Percentiles rank a stretch among this genome's conserved stretches.
phyloP scores from a whole-genome alignment of 805 yeast genomes.

The Candida michaelii region DNA sequence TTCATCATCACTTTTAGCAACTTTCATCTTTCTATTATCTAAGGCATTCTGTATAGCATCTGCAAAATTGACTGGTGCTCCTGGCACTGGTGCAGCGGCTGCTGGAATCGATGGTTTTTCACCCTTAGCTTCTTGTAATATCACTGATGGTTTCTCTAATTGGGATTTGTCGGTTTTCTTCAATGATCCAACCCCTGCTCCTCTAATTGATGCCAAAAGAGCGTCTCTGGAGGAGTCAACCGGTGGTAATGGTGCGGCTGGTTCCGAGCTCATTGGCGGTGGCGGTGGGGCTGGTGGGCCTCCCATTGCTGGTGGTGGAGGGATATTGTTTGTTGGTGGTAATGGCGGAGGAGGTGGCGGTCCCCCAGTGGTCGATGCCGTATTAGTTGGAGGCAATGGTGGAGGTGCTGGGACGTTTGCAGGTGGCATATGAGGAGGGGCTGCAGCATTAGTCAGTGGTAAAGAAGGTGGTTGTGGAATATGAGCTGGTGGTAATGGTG shows the following conservation, averaged over 20 bases:
- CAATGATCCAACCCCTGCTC: slow-evolving; percentile 69
- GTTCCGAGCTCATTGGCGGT: slow-evolving; percentile 30
- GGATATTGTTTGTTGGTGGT: slow-evolving; percentile 17
- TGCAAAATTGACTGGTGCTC: slow-evolving; percentile 67
- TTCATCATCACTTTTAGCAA: slow-evolving; percentile 78
- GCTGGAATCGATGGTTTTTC: slow-evolving; percentile 27
- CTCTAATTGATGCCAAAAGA: slow-evolving; percentile 79
- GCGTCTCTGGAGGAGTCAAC: slow-evolving; percentile 71
- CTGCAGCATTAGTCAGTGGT: too few relatives aligned
- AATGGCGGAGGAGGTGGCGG: slow-evolving; percentile 15
- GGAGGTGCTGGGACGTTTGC: slow-evolving; percentile 5
- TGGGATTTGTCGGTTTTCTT: slow-evolving; percentile 81
- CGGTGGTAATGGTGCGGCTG: slow-evolving; percentile 31
- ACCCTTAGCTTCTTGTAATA: slow-evolving; percentile 71
- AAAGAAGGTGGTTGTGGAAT: slow-evolving; percentile 35
- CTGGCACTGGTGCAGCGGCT: slow-evolving; percentile 37
- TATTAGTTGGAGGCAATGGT: slow-evolving; percentile 13
- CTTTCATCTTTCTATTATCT: slow-evolving; percentile 77
- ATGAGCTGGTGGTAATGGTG: slow-evolving; percentile 25
- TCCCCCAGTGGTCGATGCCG: slow-evolving; percentile 35
- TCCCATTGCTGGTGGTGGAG: slow-evolving; percentile 23
- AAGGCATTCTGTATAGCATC: slow-evolving; percentile 89
- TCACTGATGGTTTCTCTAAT: slow-evolving; percentile 73
- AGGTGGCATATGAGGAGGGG: too few relatives aligned
- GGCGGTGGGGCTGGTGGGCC: slow-evolving; percentile 23